Conservation (phyloP, 257 asterid genomes). For the Euphrasia confusa region DNA sequence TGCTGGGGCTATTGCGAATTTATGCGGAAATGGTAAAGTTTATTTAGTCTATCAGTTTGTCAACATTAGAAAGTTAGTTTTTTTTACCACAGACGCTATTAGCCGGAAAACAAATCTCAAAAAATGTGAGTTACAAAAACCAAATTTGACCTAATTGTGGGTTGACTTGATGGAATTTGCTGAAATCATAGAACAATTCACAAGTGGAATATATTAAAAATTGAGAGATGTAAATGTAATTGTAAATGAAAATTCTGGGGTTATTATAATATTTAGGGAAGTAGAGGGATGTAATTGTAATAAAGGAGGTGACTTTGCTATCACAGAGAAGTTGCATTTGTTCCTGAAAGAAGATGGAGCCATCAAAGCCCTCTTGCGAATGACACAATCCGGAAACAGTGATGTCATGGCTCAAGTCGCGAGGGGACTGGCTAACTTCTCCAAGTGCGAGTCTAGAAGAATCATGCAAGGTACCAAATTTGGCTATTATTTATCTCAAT, state of each 20-base stretch:
- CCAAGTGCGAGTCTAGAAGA: conserved; percentile 85
- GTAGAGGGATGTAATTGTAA: background rate
- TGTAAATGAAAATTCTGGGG: too few species aligned
- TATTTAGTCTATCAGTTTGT: conserved; percentile 1
- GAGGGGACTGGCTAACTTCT: conserved; percentile 83
- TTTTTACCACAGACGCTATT: too few species aligned
- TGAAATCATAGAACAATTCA: too few species aligned
- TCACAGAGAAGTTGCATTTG: conserved; percentile 60
- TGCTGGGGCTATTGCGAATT: conserved; percentile 93
- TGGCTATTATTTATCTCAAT: background rate
- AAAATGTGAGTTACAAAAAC: too few species aligned
- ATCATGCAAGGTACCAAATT: conserved; percentile 54
- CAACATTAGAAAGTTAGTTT: background rate
- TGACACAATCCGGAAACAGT: conserved; percentile 53
- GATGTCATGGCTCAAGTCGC: conserved; percentile 85
- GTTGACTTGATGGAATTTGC: too few species aligned
- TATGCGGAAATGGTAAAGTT: conserved; percentile 83
- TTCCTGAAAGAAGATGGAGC: conserved; percentile 75
- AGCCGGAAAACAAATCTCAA: too few species aligned
- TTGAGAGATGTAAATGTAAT: too few species aligned
- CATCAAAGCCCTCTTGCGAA: conserved; percentile 62
- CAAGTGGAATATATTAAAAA: background rate
- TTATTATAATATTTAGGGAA: too few species aligned
- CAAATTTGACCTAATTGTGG: too few species aligned
- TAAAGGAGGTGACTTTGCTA: conserved; percentile 8